Evolutionary conservation across 306 rosid genomes (phyloP).

Genomic region (Fragaria vesca): DNA sequence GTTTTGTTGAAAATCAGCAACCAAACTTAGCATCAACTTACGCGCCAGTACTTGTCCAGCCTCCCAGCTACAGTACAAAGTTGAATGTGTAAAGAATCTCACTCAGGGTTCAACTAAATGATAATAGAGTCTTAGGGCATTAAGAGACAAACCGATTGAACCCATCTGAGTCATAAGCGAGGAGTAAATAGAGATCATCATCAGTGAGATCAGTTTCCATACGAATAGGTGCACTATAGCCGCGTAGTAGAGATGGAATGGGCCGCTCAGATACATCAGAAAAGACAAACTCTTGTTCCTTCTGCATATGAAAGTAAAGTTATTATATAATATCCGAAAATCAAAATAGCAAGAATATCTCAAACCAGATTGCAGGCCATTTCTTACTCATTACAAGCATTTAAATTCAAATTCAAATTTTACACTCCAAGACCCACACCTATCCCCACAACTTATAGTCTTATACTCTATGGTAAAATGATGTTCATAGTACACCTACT

Average conservation of each 20-base stretch:
- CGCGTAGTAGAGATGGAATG: constrained; percentile 84
- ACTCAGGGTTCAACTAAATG: constrained; percentile 14
- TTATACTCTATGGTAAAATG: background rate
- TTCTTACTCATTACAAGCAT: constrained; percentile 5
- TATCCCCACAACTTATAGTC: background rate
- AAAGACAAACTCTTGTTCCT: constrained; percentile 89
- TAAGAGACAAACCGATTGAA: constrained; percentile 79
- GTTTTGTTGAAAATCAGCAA: constrained; percentile 75
- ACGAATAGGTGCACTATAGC: constrained; percentile 95
- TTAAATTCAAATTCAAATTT: background rate
- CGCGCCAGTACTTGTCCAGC: constrained; percentile 94
- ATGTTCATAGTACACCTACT: background rate
- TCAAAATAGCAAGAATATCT: background rate
- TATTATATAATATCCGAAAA: background rate
- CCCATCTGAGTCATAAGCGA: constrained; percentile 90
- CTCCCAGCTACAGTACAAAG: constrained; percentile 75
- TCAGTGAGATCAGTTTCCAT: constrained; percentile 83
- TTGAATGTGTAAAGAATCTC: constrained; percentile 25
- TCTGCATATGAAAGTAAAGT: constrained; percentile 45
- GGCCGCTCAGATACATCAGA: constrained; percentile 74
- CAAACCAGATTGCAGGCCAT: background rate
- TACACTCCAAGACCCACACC: background rate
- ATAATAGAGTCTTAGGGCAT: constrained; percentile 16
- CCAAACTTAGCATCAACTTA: constrained; percentile 82
- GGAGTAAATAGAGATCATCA: constrained; percentile 75